Evolutionary conservation across 441 rosid genomes (phyloP).

Genomic region (Brassica balearica): DNA sequence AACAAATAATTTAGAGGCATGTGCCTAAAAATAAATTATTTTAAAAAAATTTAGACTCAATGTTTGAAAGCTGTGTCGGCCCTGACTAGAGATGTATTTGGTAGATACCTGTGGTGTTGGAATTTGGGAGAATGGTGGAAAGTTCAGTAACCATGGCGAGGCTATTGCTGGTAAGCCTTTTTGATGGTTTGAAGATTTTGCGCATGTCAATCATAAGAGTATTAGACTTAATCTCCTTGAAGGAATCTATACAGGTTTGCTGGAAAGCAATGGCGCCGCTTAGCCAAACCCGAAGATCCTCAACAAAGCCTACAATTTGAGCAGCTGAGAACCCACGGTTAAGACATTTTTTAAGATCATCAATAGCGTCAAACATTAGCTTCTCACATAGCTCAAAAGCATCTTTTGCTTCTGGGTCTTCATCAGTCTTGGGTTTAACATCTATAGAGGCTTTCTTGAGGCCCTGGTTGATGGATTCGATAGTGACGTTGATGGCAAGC

Average conservation of each 20-base stretch:
- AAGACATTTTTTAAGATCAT: slow-evolving; percentile 59
- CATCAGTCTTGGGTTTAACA: slow-evolving; percentile 48
- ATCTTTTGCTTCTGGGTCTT: slow-evolving; percentile 57
- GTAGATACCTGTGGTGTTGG: slow-evolving; percentile 41
- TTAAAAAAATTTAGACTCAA: not conserved
- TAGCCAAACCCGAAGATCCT: slow-evolving; percentile 72
- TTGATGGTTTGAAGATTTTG: slow-evolving; percentile 49
- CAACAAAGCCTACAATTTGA: slow-evolving; percentile 47
- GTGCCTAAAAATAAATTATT: not conserved
- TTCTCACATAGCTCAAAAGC: slow-evolving; percentile 64
- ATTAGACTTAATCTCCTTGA: slow-evolving; percentile 61
- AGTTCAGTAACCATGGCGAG: slow-evolving; percentile 70
- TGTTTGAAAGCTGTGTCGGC: not conserved
- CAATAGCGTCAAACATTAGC: slow-evolving; percentile 49
- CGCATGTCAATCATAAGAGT: slow-evolving; percentile 56
- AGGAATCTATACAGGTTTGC: slow-evolving; percentile 74
- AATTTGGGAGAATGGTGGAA: slow-evolving; percentile 45
- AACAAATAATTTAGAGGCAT: not conserved
- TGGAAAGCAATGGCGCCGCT: slow-evolving; percentile 78
- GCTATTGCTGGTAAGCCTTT: slow-evolving; percentile 66
- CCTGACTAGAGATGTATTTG: slow-evolving; percentile 4
- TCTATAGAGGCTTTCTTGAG: slow-evolving; percentile 49
- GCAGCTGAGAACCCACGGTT: slow-evolving; percentile 46
- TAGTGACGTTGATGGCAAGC: slow-evolving; percentile 56
- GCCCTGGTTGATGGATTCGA: slow-evolving; percentile 49